Percentiles rank a stretch among this genome's conserved stretches.
Evolutionary conservation across 2,329 filamentous ascomycete species (phyloP).

Genomic region (Dissoconium aciculare): DNA sequence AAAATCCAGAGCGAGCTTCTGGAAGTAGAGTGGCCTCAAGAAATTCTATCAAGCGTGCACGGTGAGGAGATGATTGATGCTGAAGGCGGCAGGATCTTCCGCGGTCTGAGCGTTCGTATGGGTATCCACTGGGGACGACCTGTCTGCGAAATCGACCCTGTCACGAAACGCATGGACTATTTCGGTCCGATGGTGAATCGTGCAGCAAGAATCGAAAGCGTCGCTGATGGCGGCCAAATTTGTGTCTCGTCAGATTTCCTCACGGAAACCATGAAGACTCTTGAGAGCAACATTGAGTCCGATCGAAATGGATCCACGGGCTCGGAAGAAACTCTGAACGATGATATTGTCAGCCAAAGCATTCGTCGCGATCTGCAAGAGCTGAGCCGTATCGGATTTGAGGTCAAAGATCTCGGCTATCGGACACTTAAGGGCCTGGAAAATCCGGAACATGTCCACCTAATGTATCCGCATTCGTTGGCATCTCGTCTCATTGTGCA

Average conservation of each 20-base stretch:
- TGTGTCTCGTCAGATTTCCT: conserved; percentile 96
- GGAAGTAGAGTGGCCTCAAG: conserved; percentile 81
- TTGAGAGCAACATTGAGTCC: conserved; percentile 79
- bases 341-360: conserved; percentile 57
- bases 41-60: conserved; percentile 74
- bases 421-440: conserved; percentile 92
- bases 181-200: conserved; percentile 99
- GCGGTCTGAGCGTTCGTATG: conserved; percentile 90
- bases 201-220: conserved; percentile 80
- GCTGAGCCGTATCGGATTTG: conserved; percentile 81
- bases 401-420: conserved; percentile 92
- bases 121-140: conserved; percentile 91
- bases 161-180: conserved; percentile 97
- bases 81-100: conserved; percentile 80
- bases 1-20: conserved; percentile 79
- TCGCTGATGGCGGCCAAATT: conserved; percentile 92
- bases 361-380: conserved; percentile 80
- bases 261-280: conserved; percentile 78
- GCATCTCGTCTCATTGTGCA: conserved; percentile 65
- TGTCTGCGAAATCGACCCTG: conserved; percentile 87
- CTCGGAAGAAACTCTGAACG: conserved; percentile 59
- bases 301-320: conserved; percentile 54
- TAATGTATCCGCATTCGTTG: conserved; percentile 83
- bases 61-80: conserved; percentile 72
- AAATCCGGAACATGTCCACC: conserved; percentile 89